Conservation (phyloP, 2,329 filamentous ascomycete species). For the Paramyrothecium roridum region DNA sequence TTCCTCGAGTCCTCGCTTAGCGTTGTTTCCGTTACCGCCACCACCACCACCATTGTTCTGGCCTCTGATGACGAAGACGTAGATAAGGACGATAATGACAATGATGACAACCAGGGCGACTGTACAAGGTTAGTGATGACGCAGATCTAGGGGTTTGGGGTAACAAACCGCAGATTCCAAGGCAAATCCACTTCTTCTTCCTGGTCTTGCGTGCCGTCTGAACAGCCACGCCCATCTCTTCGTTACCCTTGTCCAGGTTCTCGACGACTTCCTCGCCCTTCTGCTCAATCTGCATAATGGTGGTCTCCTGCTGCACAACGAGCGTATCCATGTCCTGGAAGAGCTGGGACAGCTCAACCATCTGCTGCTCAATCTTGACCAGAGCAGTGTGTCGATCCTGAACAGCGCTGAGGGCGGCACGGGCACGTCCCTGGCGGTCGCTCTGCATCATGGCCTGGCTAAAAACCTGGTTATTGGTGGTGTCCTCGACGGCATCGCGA, state of each 20-base stretch:
- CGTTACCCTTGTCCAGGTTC: conserved; percentile 82
- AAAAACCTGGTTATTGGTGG: conserved; percentile 75
- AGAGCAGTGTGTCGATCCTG: conserved; percentile 82
- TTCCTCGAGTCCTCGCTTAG: conserved; percentile 24
- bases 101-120: conserved; percentile 52
- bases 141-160: neutral
- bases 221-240: conserved; percentile 78
- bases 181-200: conserved; percentile 96
- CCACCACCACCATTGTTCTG: conserved; percentile 18
- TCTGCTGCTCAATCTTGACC: conserved; percentile 86
- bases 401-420: conserved; percentile 74
- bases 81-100: conserved; percentile 48
- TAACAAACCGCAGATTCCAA: conserved; percentile 65
- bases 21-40: conserved; percentile 20
- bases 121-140: conserved; percentile 26
- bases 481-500: conserved; percentile 70
- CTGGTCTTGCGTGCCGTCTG: conserved; percentile 74
- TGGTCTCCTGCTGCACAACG: conserved; percentile 80
- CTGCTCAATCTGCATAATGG: conserved; percentile 77
- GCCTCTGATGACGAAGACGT: conserved; percentile 38
- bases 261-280: conserved; percentile 82
- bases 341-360: conserved; percentile 81
- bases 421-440: conserved; percentile 77
- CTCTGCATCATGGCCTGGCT: conserved; percentile 80
- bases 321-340: conserved; percentile 88